Base-by-base conservation (phyloP, 2,329 filamentous ascomycete genomes). In the Pleoardoris graminearum region DNA sequence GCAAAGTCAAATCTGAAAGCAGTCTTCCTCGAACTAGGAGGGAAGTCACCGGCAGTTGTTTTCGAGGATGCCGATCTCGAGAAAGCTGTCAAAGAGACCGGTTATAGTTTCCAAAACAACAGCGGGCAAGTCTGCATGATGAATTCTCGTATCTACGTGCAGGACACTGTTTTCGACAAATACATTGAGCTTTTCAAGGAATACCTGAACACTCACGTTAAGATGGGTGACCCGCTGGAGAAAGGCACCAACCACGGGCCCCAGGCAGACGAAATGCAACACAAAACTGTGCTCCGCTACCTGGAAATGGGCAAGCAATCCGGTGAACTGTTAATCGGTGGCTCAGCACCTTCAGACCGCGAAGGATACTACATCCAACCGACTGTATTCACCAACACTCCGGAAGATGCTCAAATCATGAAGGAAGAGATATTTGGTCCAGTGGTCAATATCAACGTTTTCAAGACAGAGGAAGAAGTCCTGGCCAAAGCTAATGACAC, bases 341-440 rank as follows among this genome's bases (percentile, higher is more conserved):
- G 68, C 7, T 56, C 46, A 7, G 67, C 63, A 16, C 60, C 61
- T n/a, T 63, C 66, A 3, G 67, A 65, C 23, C 63, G 62, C 2
- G 56, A 68, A 44, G 69, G 68, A n/a, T 71, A 66, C 54, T 65
- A 72, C 62, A 65, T 93, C 54, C 88, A 85, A 17, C 90, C 90
- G 17, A 94, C 90, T 16, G 87, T 93, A 71, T 91, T 93, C 76
- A 82, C 85, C 64, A 84, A 90, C 74, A 89, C 92, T 7, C 91
- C 85, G 21, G 82, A 85, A 25, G 80, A 88, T 53, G 92, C 93
- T 86, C 82, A 80, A 55, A 92, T 90, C 79, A 93, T 93, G 79
- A 84, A 79, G 59, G 86, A 93, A 74, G 90, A 94, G 74, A 88
- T 94, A 63, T 94, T 94, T 59, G 90, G 90, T 1, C 90, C 90